phyloP scores from a whole-genome alignment of 768 basidiomycete genomes.

The Naganishia antarctica region DNA sequence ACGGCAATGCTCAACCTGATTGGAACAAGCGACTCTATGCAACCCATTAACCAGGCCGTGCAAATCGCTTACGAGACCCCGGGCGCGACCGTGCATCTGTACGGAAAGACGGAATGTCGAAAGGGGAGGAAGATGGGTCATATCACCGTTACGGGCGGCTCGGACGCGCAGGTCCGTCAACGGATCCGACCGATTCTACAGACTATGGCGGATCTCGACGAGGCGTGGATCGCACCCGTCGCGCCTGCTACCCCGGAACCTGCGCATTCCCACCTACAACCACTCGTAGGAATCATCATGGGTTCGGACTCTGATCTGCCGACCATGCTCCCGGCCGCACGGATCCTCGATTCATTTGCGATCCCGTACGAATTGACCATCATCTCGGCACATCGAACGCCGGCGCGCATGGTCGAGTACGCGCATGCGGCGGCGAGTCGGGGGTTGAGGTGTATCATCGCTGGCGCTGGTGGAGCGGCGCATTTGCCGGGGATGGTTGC shows the following conservation, averaged over 20 bases:
- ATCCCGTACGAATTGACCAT: slow-evolving; percentile 91
- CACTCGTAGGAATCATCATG: slow-evolving; percentile 93
- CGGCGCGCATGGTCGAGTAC: slow-evolving; percentile 75
- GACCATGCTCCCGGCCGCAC: slow-evolving; percentile 81
- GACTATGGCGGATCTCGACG: slow-evolving; percentile 48
- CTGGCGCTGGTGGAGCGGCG: slow-evolving; percentile 96
- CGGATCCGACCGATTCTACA: slow-evolving; percentile 71
- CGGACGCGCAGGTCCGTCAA: slow-evolving; percentile 66
- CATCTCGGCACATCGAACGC: slow-evolving; percentile 94
- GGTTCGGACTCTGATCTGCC: slow-evolving; percentile 98
- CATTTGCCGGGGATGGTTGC: slow-evolving; percentile 99
- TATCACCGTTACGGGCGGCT: slow-evolving; percentile 77
- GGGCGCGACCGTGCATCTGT: slow-evolving; percentile 79
- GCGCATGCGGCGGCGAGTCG: slow-evolving; percentile 62
- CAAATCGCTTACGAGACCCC: slow-evolving; percentile 63
- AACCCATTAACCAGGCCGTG: slow-evolving; percentile 55
- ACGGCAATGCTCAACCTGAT: slow-evolving; percentile 92
- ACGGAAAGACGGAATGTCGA: slow-evolving; percentile 86
- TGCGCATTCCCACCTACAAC: slow-evolving; percentile 60
- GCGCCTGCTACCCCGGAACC: slow-evolving; percentile 27
- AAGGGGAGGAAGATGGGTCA: slow-evolving; percentile 98
- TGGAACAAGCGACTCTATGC: slow-evolving; percentile 64
- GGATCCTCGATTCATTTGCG: slow-evolving; percentile 71
- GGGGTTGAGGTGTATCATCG: slow-evolving; percentile 67
- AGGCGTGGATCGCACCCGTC: slow-evolving; percentile 51